These are phyloP conservation scores for Verticillium dahliae DNA, from an alignment of 2,329 filamentous ascomycete species.

Conservation along the genomic window DNA sequence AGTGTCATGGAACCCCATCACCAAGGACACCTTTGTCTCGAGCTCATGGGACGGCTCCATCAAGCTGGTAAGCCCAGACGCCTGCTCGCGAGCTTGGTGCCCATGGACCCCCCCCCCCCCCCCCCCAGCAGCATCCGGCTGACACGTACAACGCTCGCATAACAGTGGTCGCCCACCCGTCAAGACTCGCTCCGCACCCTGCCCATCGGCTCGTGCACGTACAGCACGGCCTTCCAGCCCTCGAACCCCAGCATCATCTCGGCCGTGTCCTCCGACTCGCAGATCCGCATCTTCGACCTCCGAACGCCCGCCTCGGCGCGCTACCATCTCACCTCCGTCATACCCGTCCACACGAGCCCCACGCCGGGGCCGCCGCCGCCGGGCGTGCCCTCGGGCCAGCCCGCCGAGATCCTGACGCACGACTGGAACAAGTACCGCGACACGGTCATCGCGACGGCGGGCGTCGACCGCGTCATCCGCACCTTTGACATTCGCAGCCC, in stretches of 20 bases:
- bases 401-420: slow-evolving; percentile 82
- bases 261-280: slow-evolving; percentile 81
- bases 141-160: not conserved
- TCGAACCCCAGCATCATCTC: slow-evolving; percentile 81
- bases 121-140: not conserved
- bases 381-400: slow-evolving; percentile 41
- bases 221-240: slow-evolving; percentile 85
- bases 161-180: slow-evolving; percentile 75
- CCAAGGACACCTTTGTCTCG: slow-evolving; percentile 85
- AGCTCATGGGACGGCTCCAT: slow-evolving; percentile 95
- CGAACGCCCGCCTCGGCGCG: slow-evolving; percentile 78
- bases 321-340: slow-evolving; percentile 77
- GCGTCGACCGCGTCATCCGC: slow-evolving; percentile 80
- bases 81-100: not conserved
- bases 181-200: slow-evolving; percentile 73
- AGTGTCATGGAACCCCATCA: slow-evolving; percentile 84
- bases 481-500: slow-evolving; percentile 86
- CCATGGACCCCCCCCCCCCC: no score
- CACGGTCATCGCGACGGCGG: slow-evolving; percentile 76
- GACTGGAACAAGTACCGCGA: slow-evolving; percentile 99
- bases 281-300: slow-evolving; percentile 86
- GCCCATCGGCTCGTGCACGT: slow-evolving; percentile 89
- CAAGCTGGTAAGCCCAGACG: slow-evolving; percentile 58
- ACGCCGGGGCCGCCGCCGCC: slow-evolving; percentile 26
- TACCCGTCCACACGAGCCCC: slow-evolving; percentile 72